Conservation (phyloP, 2,329 filamentous ascomycete genomes). For the Fusarium armeniacum region DNA sequence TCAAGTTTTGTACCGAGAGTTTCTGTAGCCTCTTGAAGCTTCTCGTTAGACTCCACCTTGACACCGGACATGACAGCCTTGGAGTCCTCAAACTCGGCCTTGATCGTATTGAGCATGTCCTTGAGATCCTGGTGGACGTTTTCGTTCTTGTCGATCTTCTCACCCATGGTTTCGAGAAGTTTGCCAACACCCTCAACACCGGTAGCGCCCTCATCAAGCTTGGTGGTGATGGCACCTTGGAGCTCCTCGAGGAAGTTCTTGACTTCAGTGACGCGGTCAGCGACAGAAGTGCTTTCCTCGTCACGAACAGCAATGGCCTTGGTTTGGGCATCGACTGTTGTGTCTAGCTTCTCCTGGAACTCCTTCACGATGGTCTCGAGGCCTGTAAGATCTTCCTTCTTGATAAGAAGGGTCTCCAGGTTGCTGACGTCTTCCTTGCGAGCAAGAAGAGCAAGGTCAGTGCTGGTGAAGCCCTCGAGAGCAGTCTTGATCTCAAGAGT, state of each 20-base stretch:
- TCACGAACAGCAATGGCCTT: slow-evolving; percentile 88
- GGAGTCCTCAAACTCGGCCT: slow-evolving; percentile 88
- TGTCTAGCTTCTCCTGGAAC: slow-evolving; percentile 76
- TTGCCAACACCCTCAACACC: slow-evolving; percentile 81
- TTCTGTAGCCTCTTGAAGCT: slow-evolving; percentile 72
- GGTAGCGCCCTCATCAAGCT: slow-evolving; percentile 80
- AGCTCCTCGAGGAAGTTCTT: slow-evolving; percentile 83
- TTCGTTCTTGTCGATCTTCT: slow-evolving; percentile 71
- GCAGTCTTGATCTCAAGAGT: slow-evolving; percentile 88
- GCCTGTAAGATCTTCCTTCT: slow-evolving; percentile 76
- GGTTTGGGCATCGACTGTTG: slow-evolving; percentile 78
- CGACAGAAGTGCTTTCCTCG: slow-evolving; percentile 82
- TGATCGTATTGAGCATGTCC: slow-evolving; percentile 81
- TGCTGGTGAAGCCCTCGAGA: slow-evolving; percentile 77
- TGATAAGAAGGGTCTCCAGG: slow-evolving; percentile 77
- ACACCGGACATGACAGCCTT: slow-evolving; percentile 82
- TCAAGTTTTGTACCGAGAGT: slow-evolving; percentile 69
- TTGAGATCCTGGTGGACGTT: slow-evolving; percentile 74
- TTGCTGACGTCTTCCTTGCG: slow-evolving; percentile 78
- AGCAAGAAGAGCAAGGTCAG: slow-evolving; percentile 78
- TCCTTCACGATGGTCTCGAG: slow-evolving; percentile 79
- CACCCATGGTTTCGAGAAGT: slow-evolving; percentile 75
- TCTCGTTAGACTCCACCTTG: slow-evolving; percentile 87
- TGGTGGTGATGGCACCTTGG: slow-evolving; percentile 80
- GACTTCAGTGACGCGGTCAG: slow-evolving; percentile 83